These are phyloP conservation scores for Zasmidium angulare DNA, from an alignment of 2,329 filamentous ascomycete genomes.

Conservation along the genomic window DNA sequence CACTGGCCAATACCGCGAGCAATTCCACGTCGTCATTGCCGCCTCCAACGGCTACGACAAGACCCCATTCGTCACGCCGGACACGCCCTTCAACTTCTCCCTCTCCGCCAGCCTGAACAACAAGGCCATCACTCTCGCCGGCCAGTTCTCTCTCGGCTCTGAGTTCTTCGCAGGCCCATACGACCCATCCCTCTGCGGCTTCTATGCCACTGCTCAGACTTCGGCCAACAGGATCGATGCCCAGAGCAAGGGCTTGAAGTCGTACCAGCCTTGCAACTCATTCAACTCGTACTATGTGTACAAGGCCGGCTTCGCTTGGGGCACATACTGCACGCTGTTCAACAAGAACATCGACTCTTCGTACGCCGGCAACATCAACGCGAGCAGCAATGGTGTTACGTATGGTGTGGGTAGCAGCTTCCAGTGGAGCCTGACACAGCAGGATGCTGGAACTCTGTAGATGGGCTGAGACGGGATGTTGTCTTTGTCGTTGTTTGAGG, in stretches of 20 bases:
- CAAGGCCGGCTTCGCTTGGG: slow-evolving; percentile 25
- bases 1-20: slow-evolving; percentile 25
- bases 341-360: slow-evolving; percentile 16
- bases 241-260: slow-evolving; percentile 10
- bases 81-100: slow-evolving; percentile 30
- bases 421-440: slow-evolving; percentile 5
- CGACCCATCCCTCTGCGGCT: slow-evolving; percentile 26
- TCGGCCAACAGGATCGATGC: slow-evolving; percentile 22
- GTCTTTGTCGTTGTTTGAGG: no score
- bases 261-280: slow-evolving; percentile 26
- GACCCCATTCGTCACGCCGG: slow-evolving; percentile 17
- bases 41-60: slow-evolving; percentile 34
- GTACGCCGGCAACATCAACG: slow-evolving; percentile 15
- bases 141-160: slow-evolving; percentile 21
- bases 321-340: slow-evolving; percentile 30
- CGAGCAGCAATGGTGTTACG: slow-evolving; percentile 6
- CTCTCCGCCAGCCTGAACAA: slow-evolving; percentile 30
- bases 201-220: slow-evolving; percentile 27
- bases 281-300: slow-evolving; percentile 31
- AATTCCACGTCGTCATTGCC: slow-evolving; percentile 31
- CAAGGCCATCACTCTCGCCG: slow-evolving; percentile 26
- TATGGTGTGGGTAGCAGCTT: slow-evolving; percentile 14
- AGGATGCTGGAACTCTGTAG: slow-evolving; percentile 4
- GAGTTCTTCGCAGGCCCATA: slow-evolving; percentile 31
- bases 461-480: background rate